A percentile compares a stretch with the other conserved stretches of the same genome.
These are phyloP conservation scores for Candida glucosophila DNA, from an alignment of 1,139 yeast genomes.

Conservation along the genomic window DNA sequence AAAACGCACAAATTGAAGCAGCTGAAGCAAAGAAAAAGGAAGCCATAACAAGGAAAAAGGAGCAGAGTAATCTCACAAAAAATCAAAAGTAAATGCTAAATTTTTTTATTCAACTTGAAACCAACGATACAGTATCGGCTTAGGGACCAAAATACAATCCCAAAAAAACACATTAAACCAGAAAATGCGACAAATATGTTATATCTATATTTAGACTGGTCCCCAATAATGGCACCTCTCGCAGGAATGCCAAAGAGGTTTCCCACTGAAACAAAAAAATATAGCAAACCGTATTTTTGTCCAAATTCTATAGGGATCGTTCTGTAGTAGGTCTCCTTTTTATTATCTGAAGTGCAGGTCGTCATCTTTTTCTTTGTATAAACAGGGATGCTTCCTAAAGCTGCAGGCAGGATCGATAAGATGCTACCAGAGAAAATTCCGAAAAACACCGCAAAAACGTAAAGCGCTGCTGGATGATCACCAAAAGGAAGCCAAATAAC, in stretches of 20 bases:
- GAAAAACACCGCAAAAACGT: slow-evolving; percentile 39
- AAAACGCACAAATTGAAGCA: slow-evolving; percentile 14
- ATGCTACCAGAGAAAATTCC: slow-evolving; percentile 41
- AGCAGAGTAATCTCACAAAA: neutral
- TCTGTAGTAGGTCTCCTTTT: slow-evolving; percentile 1
- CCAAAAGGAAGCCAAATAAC: slow-evolving; percentile 52
- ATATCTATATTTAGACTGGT: slow-evolving; percentile 16
- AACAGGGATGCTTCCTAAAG: slow-evolving; percentile 34
- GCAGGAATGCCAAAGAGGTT: slow-evolving; percentile 40
- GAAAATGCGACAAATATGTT: slow-evolving; percentile 18
- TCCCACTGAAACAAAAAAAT: slow-evolving; percentile 35
- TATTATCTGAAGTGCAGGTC: neutral
- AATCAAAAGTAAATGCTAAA: neutral
- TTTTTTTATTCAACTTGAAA: slow-evolving; percentile 8
- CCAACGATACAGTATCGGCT: slow-evolving; percentile 17
- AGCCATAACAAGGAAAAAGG: neutral
- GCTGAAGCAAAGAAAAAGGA: slow-evolving; percentile 2
- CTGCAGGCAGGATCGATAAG: slow-evolving; percentile 21
- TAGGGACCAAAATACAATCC: slow-evolving; percentile 12
- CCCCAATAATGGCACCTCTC: slow-evolving; percentile 41
- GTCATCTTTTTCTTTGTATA: slow-evolving; percentile 1
- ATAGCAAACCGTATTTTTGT: slow-evolving; percentile 38
- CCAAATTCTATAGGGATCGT: slow-evolving; percentile 29
- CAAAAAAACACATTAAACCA: slow-evolving; percentile 13
- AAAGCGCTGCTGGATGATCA: slow-evolving; percentile 24